Evolutionary conservation across 2,329 filamentous ascomycete genomes (phyloP).

Genomic region (Aureobasidium uvarum): DNA sequence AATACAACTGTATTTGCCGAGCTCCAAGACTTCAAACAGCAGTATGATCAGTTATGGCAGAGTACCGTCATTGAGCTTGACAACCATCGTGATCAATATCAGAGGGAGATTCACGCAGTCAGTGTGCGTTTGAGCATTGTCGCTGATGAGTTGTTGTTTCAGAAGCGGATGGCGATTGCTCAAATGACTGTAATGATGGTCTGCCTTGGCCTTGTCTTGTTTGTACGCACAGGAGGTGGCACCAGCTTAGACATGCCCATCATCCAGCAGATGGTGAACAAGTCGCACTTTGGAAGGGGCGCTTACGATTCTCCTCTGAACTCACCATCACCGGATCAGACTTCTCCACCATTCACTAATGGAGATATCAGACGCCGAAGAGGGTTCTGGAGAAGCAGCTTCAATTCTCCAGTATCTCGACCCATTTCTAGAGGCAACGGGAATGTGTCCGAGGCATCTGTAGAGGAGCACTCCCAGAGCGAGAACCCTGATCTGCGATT

Average conservation of each 20-base stretch:
- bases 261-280: conserved; percentile 46
- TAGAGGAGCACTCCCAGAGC: conserved; percentile 23
- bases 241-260: conserved; percentile 44
- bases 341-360: conserved; percentile 33
- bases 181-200: conserved; percentile 84
- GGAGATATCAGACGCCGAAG: conserved; percentile 28
- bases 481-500: conserved; percentile 39
- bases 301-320: conserved; percentile 40
- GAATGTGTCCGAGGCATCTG: conserved; percentile 32
- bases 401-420: conserved; percentile 25
- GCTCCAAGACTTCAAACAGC: conserved; percentile 70
- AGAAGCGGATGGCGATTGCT: conserved; percentile 89
- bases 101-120: conserved; percentile 79
- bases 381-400: conserved; percentile 37
- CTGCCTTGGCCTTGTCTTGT: conserved; percentile 84
- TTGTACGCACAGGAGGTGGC: conserved; percentile 47
- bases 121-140: conserved; percentile 78
- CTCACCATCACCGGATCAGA: conserved; percentile 38
- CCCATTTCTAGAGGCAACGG: conserved; percentile 27
- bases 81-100: conserved; percentile 78
- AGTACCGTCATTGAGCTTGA: conserved; percentile 90
- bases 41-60: conserved; percentile 97
- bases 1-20: conserved; percentile 85
- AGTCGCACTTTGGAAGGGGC: conserved; percentile 36
- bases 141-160: conserved; percentile 82